A percentile compares a stretch with the other conserved stretches of the same genome.
phyloP scores from a whole-genome alignment of 108 stramenopile species.

The Nannochloropsis gaditana region DNA sequence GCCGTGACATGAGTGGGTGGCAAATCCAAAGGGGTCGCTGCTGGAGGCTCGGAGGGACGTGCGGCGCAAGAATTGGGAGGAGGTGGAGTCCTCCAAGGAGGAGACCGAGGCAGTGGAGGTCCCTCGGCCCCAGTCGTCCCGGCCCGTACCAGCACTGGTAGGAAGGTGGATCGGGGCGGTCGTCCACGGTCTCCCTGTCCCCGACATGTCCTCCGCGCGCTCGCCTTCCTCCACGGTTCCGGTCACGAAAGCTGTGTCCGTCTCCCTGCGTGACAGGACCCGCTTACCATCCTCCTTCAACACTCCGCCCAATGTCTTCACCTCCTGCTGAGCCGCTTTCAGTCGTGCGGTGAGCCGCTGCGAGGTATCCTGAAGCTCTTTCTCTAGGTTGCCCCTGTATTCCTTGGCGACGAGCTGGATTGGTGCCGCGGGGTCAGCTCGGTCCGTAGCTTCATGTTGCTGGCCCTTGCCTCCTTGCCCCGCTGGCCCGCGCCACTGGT shows the following conservation, averaged over 20 bases:
- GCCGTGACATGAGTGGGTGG: neutral
- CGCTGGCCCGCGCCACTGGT: too few species aligned
- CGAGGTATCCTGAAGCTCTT: neutral
- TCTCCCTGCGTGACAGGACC: too few species aligned
- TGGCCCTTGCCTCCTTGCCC: too few species aligned
- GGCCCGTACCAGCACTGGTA: too few species aligned
- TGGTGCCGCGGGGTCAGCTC: neutral
- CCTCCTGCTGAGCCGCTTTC: neutral
- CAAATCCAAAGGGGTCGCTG: neutral
- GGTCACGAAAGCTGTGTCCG: too few species aligned
- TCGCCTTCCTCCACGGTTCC: too few species aligned
- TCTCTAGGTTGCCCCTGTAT: neutral
- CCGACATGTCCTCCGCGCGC: too few species aligned
- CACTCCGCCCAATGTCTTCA: neutral
- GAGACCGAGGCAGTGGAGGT: neutral
- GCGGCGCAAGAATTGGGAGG: neutral
- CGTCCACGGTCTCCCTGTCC: too few species aligned
- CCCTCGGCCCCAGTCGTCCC: too few species aligned
- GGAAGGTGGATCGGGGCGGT: too few species aligned
- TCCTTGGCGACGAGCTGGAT: neutral
- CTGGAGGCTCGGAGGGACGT: neutral
- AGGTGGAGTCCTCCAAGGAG: too few species aligned
- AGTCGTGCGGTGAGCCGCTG: neutral
- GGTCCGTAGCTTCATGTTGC: too few species aligned
- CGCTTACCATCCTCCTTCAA: neutral